A percentile compares a stretch with the other conserved stretches of the same genome.
Conservation (phyloP, 306 rosid species). For the Sechiopsis laciniata region DNA sequence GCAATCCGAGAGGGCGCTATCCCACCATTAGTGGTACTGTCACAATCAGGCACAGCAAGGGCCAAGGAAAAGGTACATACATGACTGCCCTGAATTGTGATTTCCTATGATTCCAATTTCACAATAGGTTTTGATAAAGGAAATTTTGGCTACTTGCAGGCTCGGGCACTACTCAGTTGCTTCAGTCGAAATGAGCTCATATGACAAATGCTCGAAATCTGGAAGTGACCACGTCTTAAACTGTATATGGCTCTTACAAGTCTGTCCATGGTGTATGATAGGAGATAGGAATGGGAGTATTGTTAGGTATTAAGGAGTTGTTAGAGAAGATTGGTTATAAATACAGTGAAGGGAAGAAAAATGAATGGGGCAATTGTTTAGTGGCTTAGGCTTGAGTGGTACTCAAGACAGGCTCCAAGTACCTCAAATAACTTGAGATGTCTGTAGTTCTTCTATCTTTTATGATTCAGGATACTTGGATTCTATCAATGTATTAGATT, state of each 20-base stretch:
- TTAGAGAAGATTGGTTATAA: background rate
- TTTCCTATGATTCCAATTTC: conserved; percentile 13
- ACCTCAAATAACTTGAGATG: background rate
- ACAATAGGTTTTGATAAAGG: background rate
- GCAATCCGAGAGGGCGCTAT: conserved; percentile 96
- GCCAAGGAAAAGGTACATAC: conserved; percentile 79
- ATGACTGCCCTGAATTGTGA: conserved; percentile 19
- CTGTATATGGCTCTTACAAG: background rate
- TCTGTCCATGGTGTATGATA: background rate
- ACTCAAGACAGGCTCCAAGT: background rate
- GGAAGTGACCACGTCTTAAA: conserved; percentile 29
- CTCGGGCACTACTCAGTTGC: conserved; percentile 73
- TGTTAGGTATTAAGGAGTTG: background rate
- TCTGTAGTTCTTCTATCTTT: background rate
- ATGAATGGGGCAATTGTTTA: background rate
- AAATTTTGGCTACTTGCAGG: conserved; percentile 40
- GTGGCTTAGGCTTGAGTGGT: background rate
- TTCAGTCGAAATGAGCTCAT: conserved; percentile 63
- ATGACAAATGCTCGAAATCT: conserved; percentile 59
- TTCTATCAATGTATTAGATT: background rate
- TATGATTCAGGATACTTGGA: background rate
- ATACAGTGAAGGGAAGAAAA: no score
- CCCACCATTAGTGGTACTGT: conserved; percentile 85
- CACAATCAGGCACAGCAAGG: conserved; percentile 91
- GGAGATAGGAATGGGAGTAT: background rate